Evolutionary conservation across 1,284 basidiomycete genomes (phyloP).

Genomic region (Puccinia horiana): DNA sequence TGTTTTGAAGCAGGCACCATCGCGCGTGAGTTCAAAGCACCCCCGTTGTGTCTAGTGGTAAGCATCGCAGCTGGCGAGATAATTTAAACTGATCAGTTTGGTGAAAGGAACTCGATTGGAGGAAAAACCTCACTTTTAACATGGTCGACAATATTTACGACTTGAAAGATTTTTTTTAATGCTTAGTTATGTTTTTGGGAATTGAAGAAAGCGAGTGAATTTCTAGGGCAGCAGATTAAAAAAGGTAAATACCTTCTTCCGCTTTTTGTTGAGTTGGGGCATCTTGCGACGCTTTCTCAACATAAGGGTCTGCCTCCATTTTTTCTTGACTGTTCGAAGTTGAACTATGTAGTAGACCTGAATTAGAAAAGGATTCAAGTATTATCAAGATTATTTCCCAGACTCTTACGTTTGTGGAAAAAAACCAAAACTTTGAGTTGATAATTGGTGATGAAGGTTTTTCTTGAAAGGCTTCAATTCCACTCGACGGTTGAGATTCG

Average conservation of each 20-base stretch:
- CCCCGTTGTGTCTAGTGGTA: slow-evolving; percentile 73
- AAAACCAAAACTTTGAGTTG: too few species aligned
- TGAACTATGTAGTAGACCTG: too few species aligned
- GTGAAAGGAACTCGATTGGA: neutral
- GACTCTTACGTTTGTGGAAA: too few species aligned
- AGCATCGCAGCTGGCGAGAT: slow-evolving; percentile 67
- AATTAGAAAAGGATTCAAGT: neutral
- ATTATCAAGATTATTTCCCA: too few species aligned
- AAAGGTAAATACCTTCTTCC: slow-evolving; percentile 27
- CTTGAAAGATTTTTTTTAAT: neutral
- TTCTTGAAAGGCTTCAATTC: too few species aligned
- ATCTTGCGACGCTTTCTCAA: slow-evolving; percentile 34
- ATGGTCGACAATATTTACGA: slow-evolving; percentile 24
- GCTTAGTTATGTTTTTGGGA: neutral
- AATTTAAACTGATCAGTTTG: neutral
- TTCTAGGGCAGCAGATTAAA: neutral
- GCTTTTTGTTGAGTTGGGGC: slow-evolving; percentile 35
- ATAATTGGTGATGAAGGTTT: too few species aligned
- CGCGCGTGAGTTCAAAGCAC: slow-evolving; percentile 75
- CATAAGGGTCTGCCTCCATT: slow-evolving; percentile 45
- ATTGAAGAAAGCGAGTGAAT: neutral
- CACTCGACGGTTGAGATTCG: too few species aligned
- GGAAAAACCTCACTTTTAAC: slow-evolving; percentile 20
- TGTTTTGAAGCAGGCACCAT: slow-evolving; percentile 69
- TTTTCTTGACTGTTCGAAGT: neutral